Percentiles rank a stretch among this genome's conserved stretches.
These are phyloP conservation scores for Saturnispora zaruensis DNA, from an alignment of 805 yeast species.

Conservation along the genomic window DNA sequence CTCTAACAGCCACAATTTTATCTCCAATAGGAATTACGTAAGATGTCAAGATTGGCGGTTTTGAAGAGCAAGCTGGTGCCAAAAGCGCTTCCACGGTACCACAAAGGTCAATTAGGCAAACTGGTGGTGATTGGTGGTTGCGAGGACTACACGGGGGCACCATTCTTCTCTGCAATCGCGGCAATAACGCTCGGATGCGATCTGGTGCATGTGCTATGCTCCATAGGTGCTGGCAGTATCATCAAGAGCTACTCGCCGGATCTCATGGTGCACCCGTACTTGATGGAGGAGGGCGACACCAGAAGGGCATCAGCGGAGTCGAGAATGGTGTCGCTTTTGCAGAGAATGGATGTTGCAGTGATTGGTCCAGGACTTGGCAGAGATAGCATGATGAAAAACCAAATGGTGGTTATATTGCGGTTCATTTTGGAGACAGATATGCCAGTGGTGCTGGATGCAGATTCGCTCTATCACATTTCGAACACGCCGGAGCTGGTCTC, in stretches of 20 bases:
- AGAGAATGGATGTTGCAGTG: constrained; percentile 70
- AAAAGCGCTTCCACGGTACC: constrained; percentile 60
- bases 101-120: constrained; percentile 89
- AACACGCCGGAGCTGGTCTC: constrained; percentile 38
- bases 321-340: constrained; percentile 46
- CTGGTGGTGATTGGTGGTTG: constrained; percentile 88
- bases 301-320: constrained; percentile 34
- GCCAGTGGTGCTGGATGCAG: constrained; percentile 88
- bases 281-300: constrained; percentile 36
- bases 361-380: constrained; percentile 95
- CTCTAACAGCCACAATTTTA: not conserved
- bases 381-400: constrained; percentile 55
- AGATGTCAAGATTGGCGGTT: constrained; percentile 13
- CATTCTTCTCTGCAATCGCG: constrained; percentile 81
- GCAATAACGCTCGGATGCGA: constrained; percentile 83
- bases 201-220: constrained; percentile 85
- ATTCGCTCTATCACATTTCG: constrained; percentile 65
- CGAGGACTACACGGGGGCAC: constrained; percentile 96
- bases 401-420: constrained; percentile 39
- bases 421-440: constrained; percentile 45
- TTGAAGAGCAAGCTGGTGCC: constrained; percentile 57
- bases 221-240: constrained; percentile 62
- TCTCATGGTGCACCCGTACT: constrained; percentile 91
- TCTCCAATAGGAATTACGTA: not conserved
- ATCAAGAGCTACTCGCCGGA: constrained; percentile 88